A percentile compares a stretch with the other conserved stretches of the same genome.
phyloP scores from a whole-genome alignment of 23 red algal species.

The Pyropia haitanensis region DNA sequence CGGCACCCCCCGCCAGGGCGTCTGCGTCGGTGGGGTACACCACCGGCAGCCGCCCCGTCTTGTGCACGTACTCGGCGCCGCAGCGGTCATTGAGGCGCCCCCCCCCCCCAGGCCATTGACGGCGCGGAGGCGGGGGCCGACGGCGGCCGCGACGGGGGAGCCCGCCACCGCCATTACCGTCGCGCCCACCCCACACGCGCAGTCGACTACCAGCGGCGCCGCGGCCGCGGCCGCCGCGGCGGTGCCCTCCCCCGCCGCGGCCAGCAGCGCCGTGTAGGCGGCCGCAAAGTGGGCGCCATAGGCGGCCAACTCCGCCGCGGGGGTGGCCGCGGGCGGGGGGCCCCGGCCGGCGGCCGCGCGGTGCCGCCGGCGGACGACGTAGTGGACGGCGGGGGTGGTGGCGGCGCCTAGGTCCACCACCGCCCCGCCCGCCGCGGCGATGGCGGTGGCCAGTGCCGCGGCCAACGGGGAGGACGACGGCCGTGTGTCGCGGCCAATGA shows the following conservation, averaged over 20 bases:
- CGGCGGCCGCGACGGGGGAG: constrained; percentile 1
- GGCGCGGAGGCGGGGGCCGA: constrained; percentile 3
- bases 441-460: constrained; percentile 14
- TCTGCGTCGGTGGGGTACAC: constrained; percentile 3
- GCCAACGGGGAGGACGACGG: constrained; percentile 19
- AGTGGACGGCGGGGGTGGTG: constrained; percentile 72
- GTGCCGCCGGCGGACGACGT: constrained; percentile 25
- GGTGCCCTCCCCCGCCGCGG: neutral
- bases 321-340: neutral
- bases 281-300: constrained; percentile 18
- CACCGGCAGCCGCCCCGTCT: constrained; percentile 35
- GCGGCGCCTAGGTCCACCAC: constrained; percentile 43
- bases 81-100: constrained; percentile 67
- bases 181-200: constrained; percentile 83
- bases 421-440: constrained; percentile 27
- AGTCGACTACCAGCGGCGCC: constrained; percentile 56
- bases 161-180: constrained; percentile 4
- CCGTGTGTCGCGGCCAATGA: constrained; percentile 60
- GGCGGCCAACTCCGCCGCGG: constrained; percentile 12
- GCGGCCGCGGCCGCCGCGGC: neutral
- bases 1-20: no score
- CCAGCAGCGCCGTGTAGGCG: constrained; percentile 17
- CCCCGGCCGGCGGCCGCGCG: neutral
- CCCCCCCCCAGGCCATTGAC: constrained; percentile 30
- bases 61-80: constrained; percentile 97